phyloP scores from a whole-genome alignment of 192 early-diverging fungal species.

The Pecoramyces ruminantium region DNA sequence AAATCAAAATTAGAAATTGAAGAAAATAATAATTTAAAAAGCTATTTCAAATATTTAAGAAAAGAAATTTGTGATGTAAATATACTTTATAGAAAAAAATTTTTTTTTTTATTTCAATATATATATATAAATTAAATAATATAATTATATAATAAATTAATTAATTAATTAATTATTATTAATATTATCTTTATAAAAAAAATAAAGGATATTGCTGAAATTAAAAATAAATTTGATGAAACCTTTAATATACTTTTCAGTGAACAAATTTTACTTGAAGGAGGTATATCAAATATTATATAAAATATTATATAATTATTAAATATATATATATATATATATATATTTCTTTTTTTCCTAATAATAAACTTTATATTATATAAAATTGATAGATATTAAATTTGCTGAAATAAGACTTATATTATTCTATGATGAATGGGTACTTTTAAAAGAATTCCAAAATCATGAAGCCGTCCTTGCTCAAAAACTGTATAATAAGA shows the following conservation, averaged over 20 bases:
- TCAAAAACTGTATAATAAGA: conserved; percentile 28
- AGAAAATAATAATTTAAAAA: conserved; percentile 15
- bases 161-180: too few relatives aligned
- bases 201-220: conserved; percentile 10
- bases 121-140: too few relatives aligned
- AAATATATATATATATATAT: too few relatives aligned
- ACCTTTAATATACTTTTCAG: conserved; percentile 15
- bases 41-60: conserved; percentile 11
- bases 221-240: conserved; percentile 21
- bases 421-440: conserved; percentile 43
- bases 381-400: conserved; percentile 41
- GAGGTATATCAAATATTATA: conserved; percentile 11
- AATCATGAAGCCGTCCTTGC: conserved; percentile 32
- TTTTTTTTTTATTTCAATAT: too few relatives aligned
- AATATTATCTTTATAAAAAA: too few relatives aligned
- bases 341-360: too few relatives aligned
- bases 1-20: conserved; percentile 11
- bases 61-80: conserved; percentile 10
- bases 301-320: too few relatives aligned
- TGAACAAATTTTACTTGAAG: conserved; percentile 30
- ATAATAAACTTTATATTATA: too few relatives aligned
- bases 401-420: conserved; percentile 38
- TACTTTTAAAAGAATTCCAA: conserved; percentile 46
- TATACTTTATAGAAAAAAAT: not conserved
- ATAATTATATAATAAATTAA: too few relatives aligned